Base-by-base conservation (phyloP, 305 asterid species). In the Caryopteris hybrid region DNA sequence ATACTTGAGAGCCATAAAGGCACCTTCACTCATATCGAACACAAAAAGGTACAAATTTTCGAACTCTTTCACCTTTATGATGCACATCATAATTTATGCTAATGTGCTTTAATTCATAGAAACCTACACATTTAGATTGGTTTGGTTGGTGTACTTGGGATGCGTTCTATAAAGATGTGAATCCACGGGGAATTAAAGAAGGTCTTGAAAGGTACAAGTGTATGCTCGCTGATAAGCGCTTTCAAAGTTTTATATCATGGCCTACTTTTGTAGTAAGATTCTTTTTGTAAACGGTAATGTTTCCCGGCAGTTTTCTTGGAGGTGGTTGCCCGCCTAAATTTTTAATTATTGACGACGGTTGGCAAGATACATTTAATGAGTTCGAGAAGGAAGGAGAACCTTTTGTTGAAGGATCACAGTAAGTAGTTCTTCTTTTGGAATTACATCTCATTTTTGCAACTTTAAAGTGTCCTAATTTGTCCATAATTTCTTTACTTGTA, bases 71-170 rank as follows among this genome's bases (percentile, higher is more conserved):
- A n/a, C 8, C 5, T 57, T 63, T 27, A 9, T 70, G 8, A 14
- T 52, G 34, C 31, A 13, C 36, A 13, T 54, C 47, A 20, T 55
- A 10, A n/a, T 71, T 46, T 41, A 20, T 71, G 38, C 42, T 59
- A 17, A 21, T 42, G 17, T 54, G 17, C 36, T 70, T 63, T 31
- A 8, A 64, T 70, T 58, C 5, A 5, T 31, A 81, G 86, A 73
- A 67, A 51, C 84, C 86, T 18, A 14, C 63, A 6, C 86, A 81
- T 79, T 73, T 81, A 60, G 86, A 81, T 71, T 81, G 82, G 84
- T 79, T 81, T 56, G 86, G 86, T 50, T 81, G 86, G 86, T 81
- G 86, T 68, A 81, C 86, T 8, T 81, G 86, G 86, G 86, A 81
- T 74, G 84, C 86, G 58, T 81, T 81, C 79, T 81, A 79, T 69